Evolutionary conservation across 228 moss, liverwort and hornwort species (phyloP).

Genomic region (Sphagnum fallax): DNA sequence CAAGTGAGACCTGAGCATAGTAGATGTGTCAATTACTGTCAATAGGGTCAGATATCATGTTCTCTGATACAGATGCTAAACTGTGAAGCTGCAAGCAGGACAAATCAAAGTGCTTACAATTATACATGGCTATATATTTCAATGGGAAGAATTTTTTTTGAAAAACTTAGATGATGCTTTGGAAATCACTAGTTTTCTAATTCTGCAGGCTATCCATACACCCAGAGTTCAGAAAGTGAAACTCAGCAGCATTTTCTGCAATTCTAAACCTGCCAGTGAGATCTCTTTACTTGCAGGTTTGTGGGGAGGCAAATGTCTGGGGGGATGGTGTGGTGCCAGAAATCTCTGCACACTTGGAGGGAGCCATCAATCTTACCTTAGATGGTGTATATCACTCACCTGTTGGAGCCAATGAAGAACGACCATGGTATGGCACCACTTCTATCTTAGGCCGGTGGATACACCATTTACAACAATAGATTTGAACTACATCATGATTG

Average conservation of each 20-base stretch:
- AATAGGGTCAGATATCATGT: too few species aligned
- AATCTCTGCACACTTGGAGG: constrained; percentile 82
- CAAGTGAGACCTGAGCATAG: background rate
- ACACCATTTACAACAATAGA: constrained; percentile 30
- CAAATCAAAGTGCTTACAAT: too few species aligned
- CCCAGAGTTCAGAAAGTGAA: too few species aligned
- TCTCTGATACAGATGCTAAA: too few species aligned
- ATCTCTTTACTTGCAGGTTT: constrained; percentile 44
- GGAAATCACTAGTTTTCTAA: too few species aligned
- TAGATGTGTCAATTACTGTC: background rate
- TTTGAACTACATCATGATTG: background rate
- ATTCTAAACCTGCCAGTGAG: too few species aligned
- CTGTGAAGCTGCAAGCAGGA: too few species aligned
- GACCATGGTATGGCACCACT: constrained; percentile 92
- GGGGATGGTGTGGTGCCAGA: constrained; percentile 99
- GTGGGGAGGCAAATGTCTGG: constrained; percentile 94
- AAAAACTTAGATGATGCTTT: too few species aligned
- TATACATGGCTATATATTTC: too few species aligned
- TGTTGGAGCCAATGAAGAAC: constrained; percentile 52
- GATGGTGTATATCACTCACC: constrained; percentile 95
- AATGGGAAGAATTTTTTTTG: too few species aligned
- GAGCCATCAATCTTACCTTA: constrained; percentile 69
- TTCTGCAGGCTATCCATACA: too few species aligned
- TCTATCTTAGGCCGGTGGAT: constrained; percentile 73
- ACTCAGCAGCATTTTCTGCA: too few species aligned